Base-by-base conservation (phyloP, 768 basidiomycete genomes). In the Leccinum arenicola region DNA sequence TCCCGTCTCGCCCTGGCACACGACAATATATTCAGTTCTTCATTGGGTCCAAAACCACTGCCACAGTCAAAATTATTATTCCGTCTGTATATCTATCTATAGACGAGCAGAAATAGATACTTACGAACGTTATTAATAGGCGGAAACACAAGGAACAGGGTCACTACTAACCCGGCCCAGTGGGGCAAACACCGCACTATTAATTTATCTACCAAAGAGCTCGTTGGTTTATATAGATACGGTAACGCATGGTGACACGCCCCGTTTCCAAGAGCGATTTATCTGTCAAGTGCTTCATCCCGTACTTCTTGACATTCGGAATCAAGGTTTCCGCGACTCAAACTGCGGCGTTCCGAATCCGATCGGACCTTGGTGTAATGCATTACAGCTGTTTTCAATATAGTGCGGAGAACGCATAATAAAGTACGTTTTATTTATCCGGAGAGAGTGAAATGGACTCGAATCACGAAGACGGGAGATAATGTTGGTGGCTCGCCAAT, bases 261-360 rank as follows among this genome's bases (percentile, higher is more conserved):
- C 3, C 17, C 1, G 8, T 27, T 27, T 33, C 47, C 35, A 7
- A 14, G 52, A 25, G 19, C 21, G 6, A 38, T 3, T 21, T 19
- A 55, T 9, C 5, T 14, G 10, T 8, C 29, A 40, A 10, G 12
- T n/a, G 15, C 21, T 23, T 29, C n/a, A 10, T 55, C 3, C 10
- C 5, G 27, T 27, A 6, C 14, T 21, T 33, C 21, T 33, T 43
- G 12, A 11, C 56, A n/a, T 38, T 3, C 25, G 21, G 31, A 55
- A 3, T 6, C 25, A 19, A 25, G 7, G 29, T 29, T 5, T 21
- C 19, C 15, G 15, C 14, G 10, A 17, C 12, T 23, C 49, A 17
- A 35, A 21, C 12, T 57, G 55, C 38, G 56, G 56, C 31, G 49
- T 51, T 49, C n/a, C 55, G 21, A 58, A 10, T 29, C 27, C 25